Base-by-base conservation (phyloP, 257 asterid genomes). In the Paraleonurus japonicus region DNA sequence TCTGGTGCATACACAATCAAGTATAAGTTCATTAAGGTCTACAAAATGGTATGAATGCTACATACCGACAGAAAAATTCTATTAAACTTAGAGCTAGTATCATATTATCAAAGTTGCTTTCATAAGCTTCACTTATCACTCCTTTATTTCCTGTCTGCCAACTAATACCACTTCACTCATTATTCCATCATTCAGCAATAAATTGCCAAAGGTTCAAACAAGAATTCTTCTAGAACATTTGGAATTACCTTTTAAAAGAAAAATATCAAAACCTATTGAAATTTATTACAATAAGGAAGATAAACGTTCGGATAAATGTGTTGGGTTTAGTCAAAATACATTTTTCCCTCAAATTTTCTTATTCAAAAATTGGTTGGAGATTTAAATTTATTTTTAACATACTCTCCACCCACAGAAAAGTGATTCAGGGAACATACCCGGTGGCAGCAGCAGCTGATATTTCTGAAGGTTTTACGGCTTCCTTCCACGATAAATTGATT, bases 401-500 rank as follows among this genome's bases (percentile, higher is more conserved):
- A 32, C 63, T 37, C 50, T 28, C 35, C 47, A 35, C 61, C 67
- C 60, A 35, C n/a, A 37, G 33, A 50, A 19, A 58, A 62, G 61
- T 51, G 70, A 61, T 39, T 8, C 27, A 4, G 16, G 48, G 58
- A 35, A 80, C 91, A 70, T 92, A 92, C 97, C 95, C 87, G 15
- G 84, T 67, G 47, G 83, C 73, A 67, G 78, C 20, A 37, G 83
- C 72, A 75, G 85, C 69, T 61, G 89, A 76, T 45, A 85, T 53
- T 61, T 79, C 75, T 6, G 85, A 65, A 77, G 95, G 75, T 75
- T 88, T 88, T 70, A 57, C 83, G 22, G 77, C 81, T 74, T 90
- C 97, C 82, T 85, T 92, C 98, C 98, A 90, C n/a, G 98, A 88
- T 55, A 92, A 80, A 82, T 50, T 84, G 28, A 90, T 85, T 61